phyloP scores from a whole-genome alignment of 768 basidiomycete species.

The Pilatotrama ljubarskyi region DNA sequence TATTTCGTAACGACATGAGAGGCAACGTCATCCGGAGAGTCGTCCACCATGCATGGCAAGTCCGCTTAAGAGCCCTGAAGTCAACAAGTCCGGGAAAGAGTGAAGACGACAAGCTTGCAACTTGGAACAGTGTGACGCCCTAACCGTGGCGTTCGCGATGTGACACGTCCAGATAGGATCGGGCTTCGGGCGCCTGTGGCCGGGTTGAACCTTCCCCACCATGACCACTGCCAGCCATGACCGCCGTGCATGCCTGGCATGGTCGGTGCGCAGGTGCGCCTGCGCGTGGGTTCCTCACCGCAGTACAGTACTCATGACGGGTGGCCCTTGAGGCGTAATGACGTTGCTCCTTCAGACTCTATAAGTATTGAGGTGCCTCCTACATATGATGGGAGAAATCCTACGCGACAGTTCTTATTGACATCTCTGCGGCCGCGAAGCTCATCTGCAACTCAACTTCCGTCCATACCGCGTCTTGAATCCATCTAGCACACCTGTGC shows the following conservation, averaged over 20 bases:
- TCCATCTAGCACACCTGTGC: no score
- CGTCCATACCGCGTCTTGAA: no score
- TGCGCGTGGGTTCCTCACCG: not conserved
- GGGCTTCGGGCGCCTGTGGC: no score
- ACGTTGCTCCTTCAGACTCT: not conserved
- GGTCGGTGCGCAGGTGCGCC: not conserved
- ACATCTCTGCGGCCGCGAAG: not conserved
- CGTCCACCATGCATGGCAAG: conserved; percentile 18
- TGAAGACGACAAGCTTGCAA: not conserved
- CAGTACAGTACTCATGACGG: not conserved
- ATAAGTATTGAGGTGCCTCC: not conserved
- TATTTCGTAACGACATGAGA: conserved; percentile 45
- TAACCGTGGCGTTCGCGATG: not conserved
- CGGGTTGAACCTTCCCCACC: no score
- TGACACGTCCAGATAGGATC: conserved; percentile 2
- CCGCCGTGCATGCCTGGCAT: not conserved
- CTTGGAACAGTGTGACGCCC: not conserved
- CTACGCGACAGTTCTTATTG: not conserved
- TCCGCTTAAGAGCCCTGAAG: not conserved
- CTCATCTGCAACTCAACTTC: not conserved
- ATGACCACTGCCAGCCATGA: no score
- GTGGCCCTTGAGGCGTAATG: not conserved
- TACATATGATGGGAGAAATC: no score
- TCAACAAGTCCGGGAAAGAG: no score
- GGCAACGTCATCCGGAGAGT: conserved; percentile 34